These are phyloP conservation scores for Scutellaria galericulata DNA, from an alignment of 257 asterid genomes.

Conservation along the genomic window DNA sequence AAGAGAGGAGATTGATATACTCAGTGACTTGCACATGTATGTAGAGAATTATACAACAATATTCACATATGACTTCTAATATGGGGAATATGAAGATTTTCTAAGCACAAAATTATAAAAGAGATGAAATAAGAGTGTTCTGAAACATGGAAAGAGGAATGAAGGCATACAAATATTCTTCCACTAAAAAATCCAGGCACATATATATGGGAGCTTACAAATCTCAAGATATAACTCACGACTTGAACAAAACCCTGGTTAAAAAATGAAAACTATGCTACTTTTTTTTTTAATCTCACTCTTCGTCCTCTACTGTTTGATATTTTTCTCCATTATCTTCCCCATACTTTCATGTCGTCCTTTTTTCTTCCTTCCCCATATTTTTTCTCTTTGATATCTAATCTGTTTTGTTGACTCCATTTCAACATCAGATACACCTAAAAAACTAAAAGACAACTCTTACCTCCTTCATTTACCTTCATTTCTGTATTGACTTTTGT, in stretches of 20 bases:
- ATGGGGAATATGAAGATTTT: neutral
- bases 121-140: neutral
- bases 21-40: neutral
- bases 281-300: neutral
- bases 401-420: neutral
- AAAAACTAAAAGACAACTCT: neutral
- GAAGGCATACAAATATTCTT: neutral
- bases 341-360: neutral
- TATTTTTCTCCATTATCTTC: neutral
- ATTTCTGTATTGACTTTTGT: neutral
- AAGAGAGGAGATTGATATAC: conserved; percentile 11
- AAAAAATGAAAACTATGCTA: neutral
- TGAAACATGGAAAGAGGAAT: conserved; percentile 8
- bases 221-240: neutral
- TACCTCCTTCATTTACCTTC: conserved; percentile 3
- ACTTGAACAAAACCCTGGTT: neutral
- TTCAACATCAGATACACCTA: neutral
- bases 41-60: neutral
- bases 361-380: neutral
- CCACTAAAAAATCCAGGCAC: neutral
- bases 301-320: neutral
- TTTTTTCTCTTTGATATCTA: conserved; percentile 9
- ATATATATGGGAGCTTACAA: neutral
- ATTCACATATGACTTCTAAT: neutral
- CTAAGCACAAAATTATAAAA: neutral